Conservation (phyloP, 2,329 filamentous ascomycete species). For the Nemania sp. region DNA sequence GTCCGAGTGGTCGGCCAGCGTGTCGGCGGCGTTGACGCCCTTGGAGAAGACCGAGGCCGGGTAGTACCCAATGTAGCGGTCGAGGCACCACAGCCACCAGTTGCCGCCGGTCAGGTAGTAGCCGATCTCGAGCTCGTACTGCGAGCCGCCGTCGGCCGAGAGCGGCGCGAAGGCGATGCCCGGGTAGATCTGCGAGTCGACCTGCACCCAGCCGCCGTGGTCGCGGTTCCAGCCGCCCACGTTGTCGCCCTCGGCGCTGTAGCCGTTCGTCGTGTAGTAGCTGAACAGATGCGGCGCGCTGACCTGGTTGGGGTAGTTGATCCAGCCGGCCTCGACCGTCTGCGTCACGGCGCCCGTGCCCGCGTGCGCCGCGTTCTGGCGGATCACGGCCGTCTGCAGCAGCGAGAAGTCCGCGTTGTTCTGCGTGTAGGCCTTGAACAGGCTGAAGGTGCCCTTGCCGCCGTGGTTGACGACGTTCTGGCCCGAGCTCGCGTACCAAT, state of each 20-base stretch:
- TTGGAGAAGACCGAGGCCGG: constrained; percentile 25
- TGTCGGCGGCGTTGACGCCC: constrained; percentile 21
- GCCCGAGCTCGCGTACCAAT: constrained; percentile 27
- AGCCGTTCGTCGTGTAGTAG: constrained; percentile 29
- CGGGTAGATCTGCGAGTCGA: constrained; percentile 18
- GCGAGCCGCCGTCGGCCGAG: constrained; percentile 15
- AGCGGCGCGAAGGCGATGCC: constrained; percentile 23
- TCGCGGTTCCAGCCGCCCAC: constrained; percentile 29
- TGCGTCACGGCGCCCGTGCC: constrained; percentile 9
- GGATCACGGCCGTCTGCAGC: constrained; percentile 26
- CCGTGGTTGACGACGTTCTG: constrained; percentile 22
- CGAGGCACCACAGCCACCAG: constrained; percentile 29
- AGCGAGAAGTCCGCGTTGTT: constrained; percentile 25
- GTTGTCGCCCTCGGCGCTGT: constrained; percentile 20
- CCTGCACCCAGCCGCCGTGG: constrained; percentile 24
- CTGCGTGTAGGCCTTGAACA: constrained; percentile 23
- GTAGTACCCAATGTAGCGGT: constrained; percentile 28
- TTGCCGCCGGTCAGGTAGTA: constrained; percentile 25
- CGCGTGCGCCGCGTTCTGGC: constrained; percentile 10
- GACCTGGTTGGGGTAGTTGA: constrained; percentile 25
- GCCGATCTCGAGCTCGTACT: constrained; percentile 28
- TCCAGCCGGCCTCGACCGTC: constrained; percentile 29
- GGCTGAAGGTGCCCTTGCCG: constrained; percentile 26
- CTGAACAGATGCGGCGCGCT: constrained; percentile 24
- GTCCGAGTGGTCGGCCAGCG: constrained; percentile 24